Conservation (phyloP, 2,329 filamentous ascomycete genomes). For the Stemphylium lycopersici region DNA sequence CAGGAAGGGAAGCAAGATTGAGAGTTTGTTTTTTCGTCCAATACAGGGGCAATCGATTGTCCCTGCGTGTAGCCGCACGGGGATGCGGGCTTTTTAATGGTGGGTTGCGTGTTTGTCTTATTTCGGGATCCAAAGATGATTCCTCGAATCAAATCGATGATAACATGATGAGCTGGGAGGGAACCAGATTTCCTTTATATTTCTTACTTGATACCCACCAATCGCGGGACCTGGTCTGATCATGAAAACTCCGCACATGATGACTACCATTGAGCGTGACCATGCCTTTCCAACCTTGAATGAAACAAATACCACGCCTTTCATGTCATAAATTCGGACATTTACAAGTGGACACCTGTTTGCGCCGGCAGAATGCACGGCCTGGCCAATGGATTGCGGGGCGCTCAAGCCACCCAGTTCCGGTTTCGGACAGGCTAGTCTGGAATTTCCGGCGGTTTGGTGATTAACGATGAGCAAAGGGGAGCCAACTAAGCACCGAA, state of each 20-base stretch:
- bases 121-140: background rate
- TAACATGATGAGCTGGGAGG: background rate
- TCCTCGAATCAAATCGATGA: background rate
- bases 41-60: background rate
- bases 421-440: background rate
- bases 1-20: background rate
- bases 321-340: background rate
- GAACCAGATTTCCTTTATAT: slow-evolving; percentile 6
- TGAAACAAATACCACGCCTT: background rate
- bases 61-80: background rate
- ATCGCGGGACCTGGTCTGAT: background rate
- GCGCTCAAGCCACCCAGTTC: background rate
- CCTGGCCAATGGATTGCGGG: background rate
- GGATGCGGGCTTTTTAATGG: background rate
- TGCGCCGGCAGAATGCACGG: background rate
- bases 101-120: background rate
- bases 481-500: background rate
- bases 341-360: background rate
- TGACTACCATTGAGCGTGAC: slow-evolving; percentile 3
- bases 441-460: background rate
- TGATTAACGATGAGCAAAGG: background rate
- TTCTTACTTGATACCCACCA: background rate
- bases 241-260: background rate
- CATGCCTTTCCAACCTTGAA: background rate
- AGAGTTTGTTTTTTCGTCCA: background rate